Conservation (phyloP, 2,329 filamentous ascomycete genomes). For the Epichloe uncinata region DNA sequence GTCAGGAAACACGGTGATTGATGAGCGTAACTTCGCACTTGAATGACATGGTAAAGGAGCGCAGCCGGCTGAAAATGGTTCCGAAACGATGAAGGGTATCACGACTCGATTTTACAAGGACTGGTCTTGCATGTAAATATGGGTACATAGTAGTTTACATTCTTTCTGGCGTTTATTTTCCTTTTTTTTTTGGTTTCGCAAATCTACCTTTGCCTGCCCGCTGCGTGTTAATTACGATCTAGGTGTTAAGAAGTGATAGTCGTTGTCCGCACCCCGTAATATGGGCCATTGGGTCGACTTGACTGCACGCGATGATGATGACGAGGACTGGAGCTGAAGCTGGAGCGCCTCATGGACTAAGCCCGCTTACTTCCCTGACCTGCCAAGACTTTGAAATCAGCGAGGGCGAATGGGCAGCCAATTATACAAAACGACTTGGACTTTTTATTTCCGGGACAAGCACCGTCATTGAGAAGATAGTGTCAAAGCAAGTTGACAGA, state of each 20-base stretch:
- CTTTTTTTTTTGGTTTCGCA: slow-evolving; percentile 2
- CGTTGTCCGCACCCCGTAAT: too few species aligned
- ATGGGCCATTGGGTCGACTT: too few species aligned
- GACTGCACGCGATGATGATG: too few species aligned
- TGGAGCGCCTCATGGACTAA: background rate
- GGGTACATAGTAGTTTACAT: slow-evolving; percentile 4
- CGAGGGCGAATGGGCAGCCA: background rate
- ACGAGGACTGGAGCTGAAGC: too few species aligned
- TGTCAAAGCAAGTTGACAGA: too few species aligned
- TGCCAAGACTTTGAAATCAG: too few species aligned
- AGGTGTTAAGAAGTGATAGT: too few species aligned
- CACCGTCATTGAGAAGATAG: too few species aligned
- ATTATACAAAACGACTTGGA: too few species aligned
- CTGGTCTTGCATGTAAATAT: slow-evolving; percentile 1
- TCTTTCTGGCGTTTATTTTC: background rate
- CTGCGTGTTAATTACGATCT: background rate
- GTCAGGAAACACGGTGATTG: slow-evolving; percentile 26
- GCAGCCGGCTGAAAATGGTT: background rate
- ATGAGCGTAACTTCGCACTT: slow-evolving; percentile 23
- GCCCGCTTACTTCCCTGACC: too few species aligned
- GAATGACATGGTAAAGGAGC: too few species aligned
- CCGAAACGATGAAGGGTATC: background rate
- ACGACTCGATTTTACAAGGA: slow-evolving; percentile 4
- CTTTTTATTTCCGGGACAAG: too few species aligned
- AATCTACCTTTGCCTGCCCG: background rate